Base-by-base conservation (phyloP, 805 yeast genomes). In the Zygotorulaspora chibaensis region DNA sequence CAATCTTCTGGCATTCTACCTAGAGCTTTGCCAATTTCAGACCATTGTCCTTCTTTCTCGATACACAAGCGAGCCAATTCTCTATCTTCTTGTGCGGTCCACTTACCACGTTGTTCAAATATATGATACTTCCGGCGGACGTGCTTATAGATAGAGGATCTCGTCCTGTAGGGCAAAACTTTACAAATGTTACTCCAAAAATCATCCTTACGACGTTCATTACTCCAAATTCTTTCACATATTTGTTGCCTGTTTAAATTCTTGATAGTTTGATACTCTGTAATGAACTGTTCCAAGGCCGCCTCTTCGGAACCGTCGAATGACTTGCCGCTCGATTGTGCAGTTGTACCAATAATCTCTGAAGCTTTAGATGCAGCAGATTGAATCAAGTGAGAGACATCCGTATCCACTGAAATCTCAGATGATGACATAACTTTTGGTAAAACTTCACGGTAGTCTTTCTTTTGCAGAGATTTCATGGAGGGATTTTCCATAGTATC, bases 1-100 rank as follows among this genome's bases (percentile, higher is more conserved):
- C 97, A 90, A 67, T 91, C 98, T 61, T 91, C 98, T 0, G 98
- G 97, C 98, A 91, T 91, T 58, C 98, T 74, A 11, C 86, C 87
- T 79, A 91, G 72, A 7, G 72, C 70, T 43, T 75, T 75, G 7
- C 97, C 97, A 49, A 91, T 86, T 34, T 73, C 72, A 55, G 87
- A 87, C 98, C 98, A 91, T 59, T 85, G 88, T 13, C 93, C 88
- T 47, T 82, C 87, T 54, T 79, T 77, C 20, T 81, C 79, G 8
- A 75, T 65, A 9, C 87, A 86, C 42, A 87, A 68, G 43, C 74
- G 74, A 1, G 80, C 79, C 43, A 91, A 71, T 39, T 75, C 73
- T 31, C 69, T 75, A 64, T 91, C 97, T 51, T 90, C 96, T 49
- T 80, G 87, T 8, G 78, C 71, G 1, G 85, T 82, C 98, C 98